Evolutionary conservation across 2,329 filamentous ascomycete genomes (phyloP), one percentile per base, ranked within the genome.

Genomic region (Colletotrichum tabaci): DNA sequence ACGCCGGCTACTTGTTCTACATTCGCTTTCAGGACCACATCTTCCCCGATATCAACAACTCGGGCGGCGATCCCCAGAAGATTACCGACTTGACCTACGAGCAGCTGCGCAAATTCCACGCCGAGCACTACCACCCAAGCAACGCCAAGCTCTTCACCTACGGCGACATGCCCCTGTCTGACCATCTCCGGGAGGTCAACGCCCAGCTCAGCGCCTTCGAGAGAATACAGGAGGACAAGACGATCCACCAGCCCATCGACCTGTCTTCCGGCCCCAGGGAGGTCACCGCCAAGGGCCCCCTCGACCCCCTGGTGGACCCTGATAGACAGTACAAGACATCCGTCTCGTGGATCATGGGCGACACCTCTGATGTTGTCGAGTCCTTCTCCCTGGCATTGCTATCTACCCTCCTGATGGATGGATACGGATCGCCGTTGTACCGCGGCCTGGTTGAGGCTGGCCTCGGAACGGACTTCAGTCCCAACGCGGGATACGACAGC

Each of bases 111-210:
- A 89, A 92, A 52, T 99, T 98, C 81, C 97, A 98, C 75, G 92
- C 92, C 53, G 90, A 95, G 75, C 95, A 99, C 82, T 99, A 99
- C 80, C 96, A 99, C 81, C 96, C 96, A 0, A 98, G 95, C 83
- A 99, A 99, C 82, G 93, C 96, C 56, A 98, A 98, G 83, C 87
- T 99, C 53, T 91, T 98, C 78, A 98, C 96, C 0, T 99, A 99
- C 76, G 96, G 96, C 62, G 92, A 98, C 78, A 95, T 98, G 90
- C 93, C 95, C 1, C 84, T 99, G 72, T 87, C 87, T 3, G 92
- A 94, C 65, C 96, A 99, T 79, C 82, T 98, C 62, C 87, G 90
- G 79, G 93, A 96, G 77, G 88, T 98, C 38, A 89, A 96, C 77
- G 87, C 90, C 12, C 92, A 93, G 61, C 85, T 99, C 70, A 88